These are phyloP conservation scores for Aspergillus sojae DNA, from an alignment of 2,329 filamentous ascomycete genomes.

Conservation along the genomic window DNA sequence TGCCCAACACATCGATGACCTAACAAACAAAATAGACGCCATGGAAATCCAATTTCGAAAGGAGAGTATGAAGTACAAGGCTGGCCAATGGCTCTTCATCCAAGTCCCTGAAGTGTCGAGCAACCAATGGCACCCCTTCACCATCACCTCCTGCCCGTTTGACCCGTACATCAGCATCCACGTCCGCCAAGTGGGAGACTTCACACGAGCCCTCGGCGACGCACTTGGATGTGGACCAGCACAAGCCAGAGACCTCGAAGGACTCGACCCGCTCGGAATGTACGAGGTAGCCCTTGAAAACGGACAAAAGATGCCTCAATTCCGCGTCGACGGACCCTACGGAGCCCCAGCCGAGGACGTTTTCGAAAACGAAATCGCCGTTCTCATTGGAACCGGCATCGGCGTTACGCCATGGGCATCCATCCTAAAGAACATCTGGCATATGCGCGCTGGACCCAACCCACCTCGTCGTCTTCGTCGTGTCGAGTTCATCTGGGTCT, in stretches of 20 bases:
- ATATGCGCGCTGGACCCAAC: constrained; percentile 86
- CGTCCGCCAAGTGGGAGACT: constrained; percentile 95
- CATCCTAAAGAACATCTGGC: constrained; percentile 97
- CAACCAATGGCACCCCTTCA: constrained; percentile 98
- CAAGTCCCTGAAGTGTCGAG: constrained; percentile 86
- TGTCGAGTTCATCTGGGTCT: constrained; percentile 99
- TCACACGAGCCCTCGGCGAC: constrained; percentile 89
- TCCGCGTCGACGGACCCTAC: constrained; percentile 93
- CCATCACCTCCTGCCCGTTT: constrained; percentile 96
- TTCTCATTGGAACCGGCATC: constrained; percentile 81
- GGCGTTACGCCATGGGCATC: constrained; percentile 86
- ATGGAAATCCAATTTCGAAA: constrained; percentile 98
- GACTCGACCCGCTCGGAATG: constrained; percentile 90
- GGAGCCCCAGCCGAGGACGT: constrained; percentile 97
- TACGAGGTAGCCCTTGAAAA: constrained; percentile 96
- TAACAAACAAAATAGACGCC: constrained; percentile 63
- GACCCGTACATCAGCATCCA: constrained; percentile 95
- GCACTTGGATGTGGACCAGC: constrained; percentile 88
- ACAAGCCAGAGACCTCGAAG: constrained; percentile 87
- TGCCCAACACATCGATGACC: neutral
- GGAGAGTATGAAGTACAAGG: constrained; percentile 96
- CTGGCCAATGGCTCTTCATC: constrained; percentile 96
- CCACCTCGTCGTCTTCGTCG: constrained; percentile 85
- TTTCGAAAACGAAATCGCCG: constrained; percentile 83
- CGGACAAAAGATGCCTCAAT: constrained; percentile 84